These are phyloP conservation scores for Phycomyces blakesleeanus DNA, from an alignment of 192 early-diverging fungal species.

Conservation along the genomic window DNA sequence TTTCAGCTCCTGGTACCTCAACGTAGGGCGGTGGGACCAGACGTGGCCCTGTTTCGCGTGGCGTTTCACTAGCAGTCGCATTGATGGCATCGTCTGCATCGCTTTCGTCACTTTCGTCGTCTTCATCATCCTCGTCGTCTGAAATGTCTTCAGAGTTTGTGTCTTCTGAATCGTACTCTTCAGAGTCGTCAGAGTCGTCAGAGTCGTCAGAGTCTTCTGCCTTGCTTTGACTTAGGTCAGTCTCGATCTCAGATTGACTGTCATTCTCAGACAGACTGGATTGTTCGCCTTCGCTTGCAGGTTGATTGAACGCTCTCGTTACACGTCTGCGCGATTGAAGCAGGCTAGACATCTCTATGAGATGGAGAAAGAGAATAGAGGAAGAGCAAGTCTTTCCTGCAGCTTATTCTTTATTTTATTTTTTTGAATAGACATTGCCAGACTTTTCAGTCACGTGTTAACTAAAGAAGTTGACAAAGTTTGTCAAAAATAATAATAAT, in stretches of 20 bases:
- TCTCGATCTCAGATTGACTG: not conserved
- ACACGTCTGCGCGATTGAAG: no score
- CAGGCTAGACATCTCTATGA: no score
- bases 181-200: not conserved
- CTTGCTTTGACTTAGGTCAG: not conserved
- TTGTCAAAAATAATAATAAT: no score
- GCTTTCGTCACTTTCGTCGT: not conserved
- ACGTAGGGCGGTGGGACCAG: not conserved
- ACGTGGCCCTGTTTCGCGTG: not conserved
- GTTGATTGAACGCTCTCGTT: no score
- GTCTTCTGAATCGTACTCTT: not conserved
- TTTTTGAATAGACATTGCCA: no score
- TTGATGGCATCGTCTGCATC: not conserved
- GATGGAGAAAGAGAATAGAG: no score
- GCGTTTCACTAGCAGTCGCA: not conserved
- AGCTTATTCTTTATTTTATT: no score
- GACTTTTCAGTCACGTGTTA: no score
- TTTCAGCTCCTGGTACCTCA: not conserved
- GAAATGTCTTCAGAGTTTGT: not conserved
- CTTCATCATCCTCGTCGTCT: not conserved
- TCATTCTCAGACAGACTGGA: no score
- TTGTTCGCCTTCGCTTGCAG: no score
- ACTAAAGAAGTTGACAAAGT: no score
- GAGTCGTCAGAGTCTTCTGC: not conserved
- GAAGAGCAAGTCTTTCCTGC: no score